These are phyloP conservation scores for Diospyros lotus DNA, from an alignment of 148 eudicot genomes.

Conservation along the genomic window DNA sequence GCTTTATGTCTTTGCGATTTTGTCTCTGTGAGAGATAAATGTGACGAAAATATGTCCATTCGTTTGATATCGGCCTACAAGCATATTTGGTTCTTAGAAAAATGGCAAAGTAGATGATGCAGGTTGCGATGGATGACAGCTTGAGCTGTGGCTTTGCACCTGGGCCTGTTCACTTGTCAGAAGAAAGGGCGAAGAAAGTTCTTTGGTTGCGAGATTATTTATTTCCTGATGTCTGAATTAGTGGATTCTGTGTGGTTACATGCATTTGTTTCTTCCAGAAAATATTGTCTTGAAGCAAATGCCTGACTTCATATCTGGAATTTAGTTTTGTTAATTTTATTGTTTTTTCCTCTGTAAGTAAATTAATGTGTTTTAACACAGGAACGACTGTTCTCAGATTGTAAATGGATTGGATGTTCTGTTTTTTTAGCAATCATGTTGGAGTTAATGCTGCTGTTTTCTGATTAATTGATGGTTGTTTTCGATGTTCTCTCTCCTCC, in stretches of 20 bases:
- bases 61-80: not conserved
- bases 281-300: conserved; percentile 5
- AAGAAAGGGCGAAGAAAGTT: no score
- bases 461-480: not conserved
- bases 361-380: not conserved
- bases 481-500: not conserved
- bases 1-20: not conserved
- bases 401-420: not conserved
- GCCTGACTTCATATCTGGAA: not conserved
- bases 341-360: no score
- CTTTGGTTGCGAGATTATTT: not conserved
- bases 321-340: no score
- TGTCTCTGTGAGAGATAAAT: not conserved
- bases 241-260: not conserved
- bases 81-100: not conserved
- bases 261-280: not conserved
- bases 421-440: not conserved
- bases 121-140: not conserved
- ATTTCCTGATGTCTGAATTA: not conserved
- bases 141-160: not conserved
- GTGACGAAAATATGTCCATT: not conserved
- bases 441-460: not conserved
- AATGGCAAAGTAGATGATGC: not conserved
- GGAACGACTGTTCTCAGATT: no score
- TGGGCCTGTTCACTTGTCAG: not conserved